Evolutionary conservation across 257 asterid genomes (phyloP), one percentile per base, ranked within the genome.

Genomic region (Solanum ossicruentum): DNA sequence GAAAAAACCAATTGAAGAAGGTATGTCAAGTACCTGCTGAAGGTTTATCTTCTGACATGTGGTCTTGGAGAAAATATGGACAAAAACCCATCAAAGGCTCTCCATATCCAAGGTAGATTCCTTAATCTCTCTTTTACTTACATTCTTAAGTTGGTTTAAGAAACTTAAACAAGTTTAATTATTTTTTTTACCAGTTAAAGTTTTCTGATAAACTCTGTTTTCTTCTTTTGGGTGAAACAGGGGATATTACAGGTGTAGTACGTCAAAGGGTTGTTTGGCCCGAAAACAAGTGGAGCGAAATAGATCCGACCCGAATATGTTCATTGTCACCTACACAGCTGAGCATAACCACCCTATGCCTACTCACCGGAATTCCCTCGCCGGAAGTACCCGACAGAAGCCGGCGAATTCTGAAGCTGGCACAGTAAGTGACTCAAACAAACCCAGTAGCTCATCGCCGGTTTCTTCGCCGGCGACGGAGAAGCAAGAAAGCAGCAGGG

Each of bases 41-140:
- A 83, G 93, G 90, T 87, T 84, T 91, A 87, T 92, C 99, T 75
- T 93, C 98, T 32, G 99, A 96, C 83, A 88, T 87, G 85, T 96
- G 98, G 98, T 96, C 98, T 82, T 96, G 99, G 99, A 92, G 99
- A 85, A 96, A 96, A 89, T 96, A 96, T 88, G 99, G 99, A 23
- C 99, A 96, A 83, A 94, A 94, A 84, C 99, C 98, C 85, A 96
- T 96, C 80, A 94, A 96, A 88, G 98, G 99, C 84, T 96, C 98
- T 12, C 98, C 98, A n/a, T 93, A 94, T 87, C 98, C 98, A 32
- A 94, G 98, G 98, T 92, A 80, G 16, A 12, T 28, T 86, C 51
- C 26, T 47, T 77, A 23, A 56, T 77, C 10, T 51, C 8, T 26
- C 16, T 23, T 49, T 5, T 77, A 26, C 0, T 72, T 72, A 20